These are phyloP conservation scores for Rhinocladiella mackenziei DNA, from an alignment of 2,329 filamentous ascomycete genomes.

Conservation along the genomic window DNA sequence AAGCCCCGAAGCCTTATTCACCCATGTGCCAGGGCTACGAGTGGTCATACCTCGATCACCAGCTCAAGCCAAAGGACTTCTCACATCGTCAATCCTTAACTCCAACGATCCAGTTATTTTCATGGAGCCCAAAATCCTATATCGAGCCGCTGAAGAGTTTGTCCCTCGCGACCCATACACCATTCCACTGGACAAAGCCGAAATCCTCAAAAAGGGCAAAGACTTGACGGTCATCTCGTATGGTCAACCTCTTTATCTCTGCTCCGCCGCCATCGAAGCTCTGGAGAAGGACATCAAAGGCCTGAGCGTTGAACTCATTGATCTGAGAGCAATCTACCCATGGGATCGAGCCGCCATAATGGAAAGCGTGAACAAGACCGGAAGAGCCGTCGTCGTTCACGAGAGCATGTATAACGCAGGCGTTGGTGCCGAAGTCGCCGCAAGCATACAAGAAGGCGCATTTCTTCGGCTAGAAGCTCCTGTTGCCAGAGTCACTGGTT, in stretches of 20 bases:
- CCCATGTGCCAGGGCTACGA: slow-evolving; percentile 77
- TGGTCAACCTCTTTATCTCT: slow-evolving; percentile 83
- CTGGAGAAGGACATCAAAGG: slow-evolving; percentile 68
- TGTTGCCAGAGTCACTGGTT: slow-evolving; percentile 79
- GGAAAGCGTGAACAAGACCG: slow-evolving; percentile 80
- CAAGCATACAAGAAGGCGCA: slow-evolving; percentile 80
- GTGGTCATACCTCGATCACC: slow-evolving; percentile 85
- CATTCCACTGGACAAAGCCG: slow-evolving; percentile 81
- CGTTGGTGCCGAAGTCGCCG: slow-evolving; percentile 82
- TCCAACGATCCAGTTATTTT: slow-evolving; percentile 84
- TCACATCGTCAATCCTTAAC: slow-evolving; percentile 69
- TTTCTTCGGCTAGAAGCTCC: slow-evolving; percentile 82
- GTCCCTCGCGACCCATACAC: slow-evolving; percentile 76
- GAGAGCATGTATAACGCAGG: slow-evolving; percentile 90
- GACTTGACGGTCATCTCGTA: slow-evolving; percentile 84
- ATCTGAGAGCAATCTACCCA: slow-evolving; percentile 81
- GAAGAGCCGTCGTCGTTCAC: slow-evolving; percentile 80
- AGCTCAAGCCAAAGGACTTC: slow-evolving; percentile 79
- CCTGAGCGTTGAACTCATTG: slow-evolving; percentile 77
- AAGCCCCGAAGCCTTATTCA: slow-evolving; percentile 82
- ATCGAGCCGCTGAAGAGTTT: slow-evolving; percentile 86
- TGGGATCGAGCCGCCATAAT: slow-evolving; percentile 83
- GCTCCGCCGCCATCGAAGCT: slow-evolving; percentile 68
- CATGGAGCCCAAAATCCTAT: slow-evolving; percentile 91
- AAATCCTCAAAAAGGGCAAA: slow-evolving; percentile 73